Conservation (phyloP, 805 yeast species). For the Wickerhamiella parazyma region DNA sequence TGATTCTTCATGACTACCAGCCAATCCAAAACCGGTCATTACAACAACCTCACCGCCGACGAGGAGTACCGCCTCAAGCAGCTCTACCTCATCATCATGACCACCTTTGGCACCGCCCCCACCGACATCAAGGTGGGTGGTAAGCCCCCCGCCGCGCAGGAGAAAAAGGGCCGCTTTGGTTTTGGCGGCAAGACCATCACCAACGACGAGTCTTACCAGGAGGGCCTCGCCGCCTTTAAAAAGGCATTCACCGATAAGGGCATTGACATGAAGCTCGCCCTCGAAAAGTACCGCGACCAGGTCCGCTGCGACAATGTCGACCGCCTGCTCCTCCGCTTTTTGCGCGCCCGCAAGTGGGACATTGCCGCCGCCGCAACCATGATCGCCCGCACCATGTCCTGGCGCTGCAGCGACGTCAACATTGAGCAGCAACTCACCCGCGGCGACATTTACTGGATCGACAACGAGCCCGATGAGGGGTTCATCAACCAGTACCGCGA, state of each 20-base stretch:
- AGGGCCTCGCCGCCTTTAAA: constrained; percentile 28
- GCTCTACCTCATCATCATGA: constrained; percentile 25
- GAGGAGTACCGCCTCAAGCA: constrained; percentile 30
- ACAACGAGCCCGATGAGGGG: constrained; percentile 37
- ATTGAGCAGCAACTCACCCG: constrained; percentile 47
- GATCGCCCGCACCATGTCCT: constrained; percentile 58
- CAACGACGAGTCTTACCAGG: constrained; percentile 15
- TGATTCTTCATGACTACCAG: background rate
- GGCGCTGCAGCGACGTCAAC: constrained; percentile 56
- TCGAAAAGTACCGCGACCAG: constrained; percentile 28
- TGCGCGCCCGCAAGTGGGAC: constrained; percentile 81
- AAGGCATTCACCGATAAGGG: constrained; percentile 32
- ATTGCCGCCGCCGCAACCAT: constrained; percentile 52
- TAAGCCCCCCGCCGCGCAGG: constrained; percentile 18
- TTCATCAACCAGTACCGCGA: constrained; percentile 39
- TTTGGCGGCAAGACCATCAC: constrained; percentile 15
- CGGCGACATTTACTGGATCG: constrained; percentile 56
- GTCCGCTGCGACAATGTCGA: constrained; percentile 66
- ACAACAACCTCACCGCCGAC: constrained; percentile 26
- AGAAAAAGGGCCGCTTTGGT: constrained; percentile 22
- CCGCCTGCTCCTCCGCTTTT: constrained; percentile 55
- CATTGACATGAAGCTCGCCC: constrained; percentile 32
- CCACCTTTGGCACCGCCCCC: constrained; percentile 20
- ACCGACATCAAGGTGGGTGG: constrained; percentile 19
- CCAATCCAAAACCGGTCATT: constrained; percentile 23